A percentile compares a stretch with the other conserved stretches of the same genome.
Conservation (phyloP, 2,329 filamentous ascomycete species). For the Colletotrichum aenigma region DNA sequence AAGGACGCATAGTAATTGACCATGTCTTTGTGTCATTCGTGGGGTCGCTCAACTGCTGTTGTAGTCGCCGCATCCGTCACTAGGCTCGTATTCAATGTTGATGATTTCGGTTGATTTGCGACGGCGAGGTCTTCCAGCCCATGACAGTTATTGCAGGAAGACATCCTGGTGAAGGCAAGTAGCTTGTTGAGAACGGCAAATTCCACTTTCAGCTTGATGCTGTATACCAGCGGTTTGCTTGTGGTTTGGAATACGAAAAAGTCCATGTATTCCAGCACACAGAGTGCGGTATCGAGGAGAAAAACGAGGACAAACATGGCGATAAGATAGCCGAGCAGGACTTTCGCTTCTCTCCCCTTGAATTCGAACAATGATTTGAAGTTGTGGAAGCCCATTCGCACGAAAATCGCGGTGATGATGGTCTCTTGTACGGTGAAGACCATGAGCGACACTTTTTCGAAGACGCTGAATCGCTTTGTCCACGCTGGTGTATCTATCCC, state of each 20-base stretch:
- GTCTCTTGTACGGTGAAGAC: constrained; percentile 61
- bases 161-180: background rate
- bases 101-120: background rate
- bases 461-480: constrained; percentile 39
- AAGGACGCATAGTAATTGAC: background rate
- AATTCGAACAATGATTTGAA: constrained; percentile 13
- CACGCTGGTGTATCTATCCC: constrained; percentile 29
- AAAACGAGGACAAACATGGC: constrained; percentile 43
- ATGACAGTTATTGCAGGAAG: background rate
- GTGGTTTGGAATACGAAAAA: constrained; percentile 29
- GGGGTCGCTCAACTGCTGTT: background rate
- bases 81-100: background rate
- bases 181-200: constrained; percentile 51
- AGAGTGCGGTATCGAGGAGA: constrained; percentile 39
- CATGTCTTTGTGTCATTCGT: background rate
- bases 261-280: constrained; percentile 40
- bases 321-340: constrained; percentile 41
- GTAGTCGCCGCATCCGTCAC: background rate
- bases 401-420: constrained; percentile 46
- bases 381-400: constrained; percentile 40
- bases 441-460: constrained; percentile 61
- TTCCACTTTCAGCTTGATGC: constrained; percentile 42
- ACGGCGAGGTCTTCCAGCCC: background rate
- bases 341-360: constrained; percentile 1
- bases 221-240: constrained; percentile 15